phyloP scores from a whole-genome alignment of 768 basidiomycete species.

The Xerocomus potaroensis region DNA sequence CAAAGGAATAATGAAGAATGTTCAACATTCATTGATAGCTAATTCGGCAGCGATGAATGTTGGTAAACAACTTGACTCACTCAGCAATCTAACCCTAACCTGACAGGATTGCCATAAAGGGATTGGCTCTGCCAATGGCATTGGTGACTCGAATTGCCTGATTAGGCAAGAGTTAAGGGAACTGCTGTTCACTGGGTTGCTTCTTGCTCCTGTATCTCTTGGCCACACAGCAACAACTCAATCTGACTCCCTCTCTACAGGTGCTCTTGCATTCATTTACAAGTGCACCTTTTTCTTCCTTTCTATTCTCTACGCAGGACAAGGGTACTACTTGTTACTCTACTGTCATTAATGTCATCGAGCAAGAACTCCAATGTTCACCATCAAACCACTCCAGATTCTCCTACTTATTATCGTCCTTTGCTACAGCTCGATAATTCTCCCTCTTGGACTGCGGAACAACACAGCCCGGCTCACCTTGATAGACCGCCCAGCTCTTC shows the following conservation, averaged over 20 bases:
- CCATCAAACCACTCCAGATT: slow-evolving; percentile 18
- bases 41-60: no score
- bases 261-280: slow-evolving; percentile 34
- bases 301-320: slow-evolving; percentile 21
- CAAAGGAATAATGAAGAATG: no score
- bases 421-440: slow-evolving; percentile 33
- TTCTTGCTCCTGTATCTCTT: slow-evolving; percentile 25
- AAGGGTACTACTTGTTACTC: slow-evolving; percentile 9
- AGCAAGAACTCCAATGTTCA: slow-evolving; percentile 22
- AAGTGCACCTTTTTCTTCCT: slow-evolving; percentile 17
- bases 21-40: no score
- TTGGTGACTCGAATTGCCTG: slow-evolving; percentile 21
- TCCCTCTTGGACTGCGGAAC: slow-evolving; percentile 17
- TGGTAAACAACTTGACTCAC: no score
- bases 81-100: slow-evolving; percentile 1
- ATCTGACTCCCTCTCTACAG: background rate
- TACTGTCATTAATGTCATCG: slow-evolving; percentile 32
- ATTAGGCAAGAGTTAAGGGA: slow-evolving; percentile 7
- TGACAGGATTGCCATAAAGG: slow-evolving; percentile 12
- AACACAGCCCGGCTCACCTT: slow-evolving; percentile 1
- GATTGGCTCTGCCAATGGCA: background rate
- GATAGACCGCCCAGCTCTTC: slow-evolving; percentile 11
- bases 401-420: slow-evolving; percentile 22
- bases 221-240: slow-evolving; percentile 20
- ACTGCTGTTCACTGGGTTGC: background rate